Evolutionary conservation across 192 early-diverging fungal genomes (phyloP).

Genomic region (Ambispora gerdemannii): DNA sequence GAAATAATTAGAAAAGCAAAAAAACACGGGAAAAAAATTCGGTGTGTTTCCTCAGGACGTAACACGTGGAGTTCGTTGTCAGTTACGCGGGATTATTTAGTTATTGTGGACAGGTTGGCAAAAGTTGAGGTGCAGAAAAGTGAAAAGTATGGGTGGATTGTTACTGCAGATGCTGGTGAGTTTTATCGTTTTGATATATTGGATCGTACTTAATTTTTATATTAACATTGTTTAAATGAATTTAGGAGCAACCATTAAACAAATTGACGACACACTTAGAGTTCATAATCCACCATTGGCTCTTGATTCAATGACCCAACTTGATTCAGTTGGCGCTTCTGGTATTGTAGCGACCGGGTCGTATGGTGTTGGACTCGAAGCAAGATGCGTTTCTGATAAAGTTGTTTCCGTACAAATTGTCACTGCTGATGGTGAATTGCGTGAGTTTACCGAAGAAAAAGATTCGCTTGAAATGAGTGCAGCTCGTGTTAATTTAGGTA

Average conservation of each 20-base stretch:
- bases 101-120: slow-evolving; percentile 28
- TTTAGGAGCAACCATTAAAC: slow-evolving; percentile 28
- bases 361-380: slow-evolving; percentile 36
- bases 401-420: slow-evolving; percentile 36
- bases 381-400: slow-evolving; percentile 33
- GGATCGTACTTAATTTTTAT: not conserved
- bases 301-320: slow-evolving; percentile 29
- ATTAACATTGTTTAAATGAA: not conserved
- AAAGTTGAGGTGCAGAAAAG: slow-evolving; percentile 21
- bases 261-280: slow-evolving; percentile 30
- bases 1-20: slow-evolving; percentile 31
- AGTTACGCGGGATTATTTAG: slow-evolving; percentile 26
- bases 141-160: not conserved
- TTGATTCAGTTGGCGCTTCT: slow-evolving; percentile 15
- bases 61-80: slow-evolving; percentile 33
- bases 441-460: slow-evolving; percentile 31
- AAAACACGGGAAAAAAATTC: slow-evolving; percentile 25
- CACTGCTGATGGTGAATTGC: slow-evolving; percentile 28
- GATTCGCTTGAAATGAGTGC: slow-evolving; percentile 32
- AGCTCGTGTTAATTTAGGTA: slow-evolving; percentile 35
- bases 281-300: slow-evolving; percentile 37
- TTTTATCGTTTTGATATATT: not conserved
- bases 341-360: not conserved
- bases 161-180: slow-evolving; percentile 35
- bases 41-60: slow-evolving; percentile 34